These are phyloP conservation scores for Rhizopus microsporus DNA, from an alignment of 371 early-diverging fungal genomes.

Conservation along the genomic window DNA sequence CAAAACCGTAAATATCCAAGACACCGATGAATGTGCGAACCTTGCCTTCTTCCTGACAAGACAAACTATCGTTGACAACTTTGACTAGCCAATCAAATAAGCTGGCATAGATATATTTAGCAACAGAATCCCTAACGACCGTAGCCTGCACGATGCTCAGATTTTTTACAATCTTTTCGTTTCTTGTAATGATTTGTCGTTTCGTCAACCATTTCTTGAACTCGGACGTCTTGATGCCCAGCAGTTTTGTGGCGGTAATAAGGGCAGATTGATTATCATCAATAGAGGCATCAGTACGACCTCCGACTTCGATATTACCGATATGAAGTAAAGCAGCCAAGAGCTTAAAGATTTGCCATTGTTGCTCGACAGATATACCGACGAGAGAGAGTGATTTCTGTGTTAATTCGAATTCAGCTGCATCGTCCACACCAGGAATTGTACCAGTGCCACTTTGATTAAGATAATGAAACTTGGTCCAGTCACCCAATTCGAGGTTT, in stretches of 20 bases:
- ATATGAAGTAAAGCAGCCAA: slow-evolving; percentile 91
- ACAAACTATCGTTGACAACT: slow-evolving; percentile 79
- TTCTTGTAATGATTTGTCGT: slow-evolving; percentile 84
- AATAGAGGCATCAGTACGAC: slow-evolving; percentile 67
- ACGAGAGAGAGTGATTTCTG: slow-evolving; percentile 83
- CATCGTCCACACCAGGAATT: slow-evolving; percentile 90
- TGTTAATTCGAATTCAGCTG: slow-evolving; percentile 86
- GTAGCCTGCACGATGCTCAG: slow-evolving; percentile 75
- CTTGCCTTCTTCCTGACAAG: slow-evolving; percentile 53
- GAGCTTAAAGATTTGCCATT: slow-evolving; percentile 89
- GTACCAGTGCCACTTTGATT: slow-evolving; percentile 83
- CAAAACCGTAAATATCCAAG: slow-evolving; percentile 96
- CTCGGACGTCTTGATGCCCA: slow-evolving; percentile 72
- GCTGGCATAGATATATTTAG: slow-evolving; percentile 91
- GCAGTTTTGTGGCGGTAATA: slow-evolving; percentile 62
- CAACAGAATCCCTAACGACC: slow-evolving; percentile 89
- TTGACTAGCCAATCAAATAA: slow-evolving; percentile 94
- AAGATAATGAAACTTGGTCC: slow-evolving; percentile 83
- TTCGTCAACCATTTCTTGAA: slow-evolving; percentile 90
- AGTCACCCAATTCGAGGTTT: slow-evolving; percentile 74
- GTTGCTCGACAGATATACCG: slow-evolving; percentile 81
- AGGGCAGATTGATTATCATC: slow-evolving; percentile 75
- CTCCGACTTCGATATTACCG: slow-evolving; percentile 88
- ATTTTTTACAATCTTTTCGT: slow-evolving; percentile 83
- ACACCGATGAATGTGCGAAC: slow-evolving; percentile 88